Evolutionary conservation across 495 filamentous ascomycete species (phyloP), one percentile per base, ranked within the genome.

Genomic region (Aspergillus conjunctus): DNA sequence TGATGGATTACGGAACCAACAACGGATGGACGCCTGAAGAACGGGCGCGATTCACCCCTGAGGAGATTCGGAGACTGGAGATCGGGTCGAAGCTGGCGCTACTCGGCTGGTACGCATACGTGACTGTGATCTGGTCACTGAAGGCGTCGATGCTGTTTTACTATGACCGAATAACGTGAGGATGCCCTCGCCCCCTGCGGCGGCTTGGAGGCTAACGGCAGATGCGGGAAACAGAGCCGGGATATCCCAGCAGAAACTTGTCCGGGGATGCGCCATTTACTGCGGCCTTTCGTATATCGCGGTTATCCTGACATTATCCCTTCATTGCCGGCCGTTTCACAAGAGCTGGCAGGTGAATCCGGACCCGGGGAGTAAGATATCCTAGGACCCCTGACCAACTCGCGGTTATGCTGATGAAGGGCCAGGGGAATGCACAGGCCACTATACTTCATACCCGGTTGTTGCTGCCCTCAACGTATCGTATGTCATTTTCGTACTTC

Each of bases 141-240:
- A 50, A 50, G 46, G 46, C 46, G 46, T 50, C 46, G 22, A 50
- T 50, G 46, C 46, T 50, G n/a, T 50, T 50, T 22, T 50, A 21
- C 46, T 50, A 50, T 12, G 46, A 50, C 46, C 46, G 46, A 11
- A 22, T 50, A 20, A 50, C 46, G 46, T 50, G 22, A 7, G 46
- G 20, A 5, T 26, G 12, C 10, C n/a, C 18, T 12, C 20, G 10
- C 7, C 46, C 12, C 18, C 22, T 21, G 1, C 18, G n/a, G n/a
- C n/a, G n/a, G n/a, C n/a, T n/a, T n/a, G n/a, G n/a, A n/a, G n/a
- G n/a, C n/a, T n/a, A n/a, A n/a, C n/a, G n/a, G n/a, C n/a, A n/a
- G n/a, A n/a, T 50, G 14, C 18, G 18, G 15, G 22, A 20, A 12
- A 22, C 3, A 50, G 46, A 6, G 9, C 18, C 4, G 46, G 46